These are phyloP conservation scores for Paralagenidium karlingii DNA, from an alignment of 352 stramenopile genomes.

Conservation along the genomic window DNA sequence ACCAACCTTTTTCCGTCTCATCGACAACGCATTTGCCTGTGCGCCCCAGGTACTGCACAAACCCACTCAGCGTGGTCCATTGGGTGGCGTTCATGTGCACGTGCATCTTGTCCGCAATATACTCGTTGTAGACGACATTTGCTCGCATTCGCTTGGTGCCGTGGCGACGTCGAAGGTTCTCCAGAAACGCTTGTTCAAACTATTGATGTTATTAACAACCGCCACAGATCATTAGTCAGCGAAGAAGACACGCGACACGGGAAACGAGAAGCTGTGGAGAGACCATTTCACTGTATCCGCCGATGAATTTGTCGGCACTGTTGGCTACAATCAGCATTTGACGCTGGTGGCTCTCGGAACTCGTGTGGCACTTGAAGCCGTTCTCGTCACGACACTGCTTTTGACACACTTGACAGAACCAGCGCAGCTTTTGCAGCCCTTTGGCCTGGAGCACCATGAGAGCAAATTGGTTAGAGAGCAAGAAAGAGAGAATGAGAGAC, in stretches of 20 bases:
- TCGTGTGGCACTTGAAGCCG: constrained; percentile 99
- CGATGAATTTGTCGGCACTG: constrained; percentile 92
- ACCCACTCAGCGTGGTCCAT: constrained; percentile 94
- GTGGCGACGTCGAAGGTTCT: constrained; percentile 90
- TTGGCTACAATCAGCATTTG: constrained; percentile 98
- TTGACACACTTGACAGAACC: constrained; percentile 98
- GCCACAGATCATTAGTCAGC: not conserved
- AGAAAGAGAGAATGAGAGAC: not conserved
- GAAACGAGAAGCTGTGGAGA: not conserved
- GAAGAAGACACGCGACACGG: constrained; percentile 4
- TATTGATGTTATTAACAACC: constrained; percentile 14
- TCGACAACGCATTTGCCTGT: constrained; percentile 95
- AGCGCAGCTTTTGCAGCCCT: constrained; percentile 97
- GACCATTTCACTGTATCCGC: constrained; percentile 74
- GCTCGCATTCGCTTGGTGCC: constrained; percentile 94
- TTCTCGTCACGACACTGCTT: constrained; percentile 99
- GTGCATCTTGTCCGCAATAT: constrained; percentile 98
- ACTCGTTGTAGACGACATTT: constrained; percentile 98
- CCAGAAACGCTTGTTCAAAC: constrained; percentile 94
- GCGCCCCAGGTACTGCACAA: constrained; percentile 98
- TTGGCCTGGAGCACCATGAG: constrained; percentile 47
- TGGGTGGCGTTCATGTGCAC: constrained; percentile 99
- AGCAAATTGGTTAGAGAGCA: no score
- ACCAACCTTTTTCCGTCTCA: constrained; percentile 97
- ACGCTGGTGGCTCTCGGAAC: constrained; percentile 93